Conservation (phyloP, 2,329 filamentous ascomycete species). For the Cladosporium cucumerinum region DNA sequence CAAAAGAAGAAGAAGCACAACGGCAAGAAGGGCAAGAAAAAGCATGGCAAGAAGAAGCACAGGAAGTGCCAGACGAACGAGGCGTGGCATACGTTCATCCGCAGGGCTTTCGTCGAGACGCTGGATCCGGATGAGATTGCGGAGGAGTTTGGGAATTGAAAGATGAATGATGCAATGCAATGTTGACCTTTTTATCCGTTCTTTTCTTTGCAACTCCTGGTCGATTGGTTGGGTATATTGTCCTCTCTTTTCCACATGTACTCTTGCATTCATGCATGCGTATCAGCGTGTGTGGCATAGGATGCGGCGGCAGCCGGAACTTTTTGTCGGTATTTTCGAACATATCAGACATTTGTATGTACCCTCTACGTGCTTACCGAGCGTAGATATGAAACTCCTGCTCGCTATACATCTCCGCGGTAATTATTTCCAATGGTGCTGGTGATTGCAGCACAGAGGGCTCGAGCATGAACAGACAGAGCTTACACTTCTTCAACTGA, state of each 20-base stretch:
- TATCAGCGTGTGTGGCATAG: background rate
- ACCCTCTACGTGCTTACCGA: background rate
- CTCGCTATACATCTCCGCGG: too few species aligned
- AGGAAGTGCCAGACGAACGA: constrained; percentile 58
- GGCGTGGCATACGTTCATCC: constrained; percentile 73
- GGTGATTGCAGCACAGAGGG: too few species aligned
- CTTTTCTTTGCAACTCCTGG: too few species aligned
- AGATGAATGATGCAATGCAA: background rate
- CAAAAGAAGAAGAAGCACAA: constrained; percentile 32
- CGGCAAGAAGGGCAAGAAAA: constrained; percentile 34
- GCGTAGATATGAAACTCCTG: too few species aligned
- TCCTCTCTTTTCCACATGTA: too few species aligned
- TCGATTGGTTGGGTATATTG: too few species aligned
- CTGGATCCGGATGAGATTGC: constrained; percentile 63
- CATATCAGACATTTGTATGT: background rate
- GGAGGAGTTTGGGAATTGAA: constrained; percentile 35
- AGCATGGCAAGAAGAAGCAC: constrained; percentile 41
- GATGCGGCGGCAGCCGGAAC: background rate
- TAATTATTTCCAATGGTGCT: too few species aligned
- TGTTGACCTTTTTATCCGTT: background rate
- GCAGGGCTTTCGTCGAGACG: constrained; percentile 75
- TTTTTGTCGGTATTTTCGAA: too few species aligned
- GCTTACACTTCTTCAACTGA: background rate
- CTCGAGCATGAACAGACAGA: background rate
- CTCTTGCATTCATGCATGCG: background rate